Base-by-base conservation (phyloP, 352 stramenopile genomes). In the Pythium rishiriense region DNA sequence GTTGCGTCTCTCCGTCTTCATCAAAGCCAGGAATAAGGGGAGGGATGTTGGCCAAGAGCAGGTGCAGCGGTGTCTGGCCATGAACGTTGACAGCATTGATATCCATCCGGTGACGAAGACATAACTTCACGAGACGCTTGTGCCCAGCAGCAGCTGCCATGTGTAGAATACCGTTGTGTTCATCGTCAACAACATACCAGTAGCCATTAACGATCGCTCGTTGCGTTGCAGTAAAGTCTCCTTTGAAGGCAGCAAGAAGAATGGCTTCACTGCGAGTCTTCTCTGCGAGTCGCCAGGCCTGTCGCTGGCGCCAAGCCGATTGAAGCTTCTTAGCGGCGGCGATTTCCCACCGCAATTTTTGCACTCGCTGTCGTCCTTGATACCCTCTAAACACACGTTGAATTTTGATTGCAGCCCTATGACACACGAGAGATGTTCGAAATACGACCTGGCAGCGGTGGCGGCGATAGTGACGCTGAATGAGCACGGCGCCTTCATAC, bases 81-180 rank as follows among this genome's bases (percentile, higher is more conserved):
- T 72, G 69, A 4, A 64, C 43, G 31, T 94, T 96, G 14, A 75
- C 66, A 1, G 66, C 64, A 51, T 92, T 94, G 26, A 95, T 78
- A 15, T 94, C 78, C 48, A 96, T 83, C 17, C 72, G 73, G 56
- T 77, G 71, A 39, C 88, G 85, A 24, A 95, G 64, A 68, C 87
- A 95, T 19, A 96, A 71, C 56, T 96, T 96, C 2, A 95, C 72
- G 6, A 96, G 51, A 10, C 88, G 79, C 54, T 93, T 93, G 67
- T 85, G 76, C 6, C 83, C 83, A 50, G 80, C 80, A 11, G 78
- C 75, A 2, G 81, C 81, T 1, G 81, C 81, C 39, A 88, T 69
- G 56, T 96, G 87, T 1, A 96, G 60, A 53, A 96, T 82, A 1
- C 70, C 70, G 53, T 95, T 92, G 10, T 82, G 75, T 15, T 90